Evolutionary conservation across 2,329 filamentous ascomycete species (phyloP), one percentile per base, ranked within the genome.

Genomic region (Colletotrichum destructivum): DNA sequence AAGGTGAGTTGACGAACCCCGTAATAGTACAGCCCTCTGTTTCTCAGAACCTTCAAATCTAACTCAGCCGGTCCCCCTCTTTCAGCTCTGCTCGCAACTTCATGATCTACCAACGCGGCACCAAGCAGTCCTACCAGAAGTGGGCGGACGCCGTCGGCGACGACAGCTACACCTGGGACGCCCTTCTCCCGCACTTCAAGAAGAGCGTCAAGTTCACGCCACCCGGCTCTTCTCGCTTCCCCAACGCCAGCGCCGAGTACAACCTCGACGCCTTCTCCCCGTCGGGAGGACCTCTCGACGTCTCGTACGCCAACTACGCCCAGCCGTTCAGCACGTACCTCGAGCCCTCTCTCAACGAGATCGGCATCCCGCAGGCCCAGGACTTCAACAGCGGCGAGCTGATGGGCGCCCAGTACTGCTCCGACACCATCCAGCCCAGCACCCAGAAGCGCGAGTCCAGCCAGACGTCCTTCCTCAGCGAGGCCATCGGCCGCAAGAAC

Each of bases 381-480:
- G 84, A 81, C 31, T 84, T 86, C 73, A 82, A 83, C 70, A 79
- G 78, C 42, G 85, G 86, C 42, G 75, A 75, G 4, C 75, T 88
- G 12, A 72, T 82, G 47, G 85, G 85, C 21, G 76, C 75, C 47
- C 78, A 81, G 51, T 71, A 68, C 56, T 67, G 63, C 46, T 42
- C 69, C 13, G 73, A 73, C 11, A 82, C 81, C 9, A 80, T 83
- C 59, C 74, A 78, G 7, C 76, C 77, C 6, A 62, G 61, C 8
- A 75, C 70, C 18, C 68, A 77, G 70, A 75, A 74, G 21, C 78
- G 82, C 2, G 79, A 78, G 23, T 80, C 84, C 2, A 82, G 78
- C 6, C 77, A 83, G 68, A 77, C 82, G 3, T 79, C 81, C 0
- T 86, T 82, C 66, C 71, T 84, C 3, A 56, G 71, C 3, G 66